phyloP scores from a whole-genome alignment of 2,329 filamentous ascomycete genomes.

The Catunica adiposa region DNA sequence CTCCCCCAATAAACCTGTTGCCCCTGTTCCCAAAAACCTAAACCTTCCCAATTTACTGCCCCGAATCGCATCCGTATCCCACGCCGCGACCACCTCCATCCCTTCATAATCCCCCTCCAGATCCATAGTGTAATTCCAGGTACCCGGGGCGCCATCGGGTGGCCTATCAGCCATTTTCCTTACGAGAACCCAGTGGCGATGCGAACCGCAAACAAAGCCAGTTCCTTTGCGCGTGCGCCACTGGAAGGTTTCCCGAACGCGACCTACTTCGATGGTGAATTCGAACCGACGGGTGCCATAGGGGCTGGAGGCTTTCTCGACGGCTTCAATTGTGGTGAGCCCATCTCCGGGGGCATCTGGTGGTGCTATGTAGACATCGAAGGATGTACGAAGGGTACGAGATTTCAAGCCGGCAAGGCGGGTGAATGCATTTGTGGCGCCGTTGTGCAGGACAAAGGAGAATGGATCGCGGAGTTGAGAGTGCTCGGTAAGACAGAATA shows the following conservation, averaged over 20 bases:
- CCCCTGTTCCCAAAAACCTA: constrained; percentile 25
- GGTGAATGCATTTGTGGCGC: constrained; percentile 3
- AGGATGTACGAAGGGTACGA: background rate
- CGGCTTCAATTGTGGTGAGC: constrained; percentile 9
- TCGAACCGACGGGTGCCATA: constrained; percentile 17
- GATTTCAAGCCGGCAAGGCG: constrained; percentile 8
- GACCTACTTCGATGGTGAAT: constrained; percentile 23
- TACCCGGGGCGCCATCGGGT: constrained; percentile 10
- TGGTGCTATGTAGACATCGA: constrained; percentile 14
- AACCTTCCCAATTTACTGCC: constrained; percentile 25
- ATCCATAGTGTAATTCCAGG: constrained; percentile 6
- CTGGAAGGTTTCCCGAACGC: constrained; percentile 24
- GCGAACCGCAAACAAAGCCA: constrained; percentile 17
- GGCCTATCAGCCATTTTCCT: constrained; percentile 18
- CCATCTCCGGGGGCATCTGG: constrained; percentile 7
- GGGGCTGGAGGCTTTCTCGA: constrained; percentile 12
- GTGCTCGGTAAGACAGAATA: constrained; percentile 9
- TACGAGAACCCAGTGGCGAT: constrained; percentile 27
- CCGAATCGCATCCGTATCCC: no score
- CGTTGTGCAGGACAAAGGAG: constrained; percentile 8
- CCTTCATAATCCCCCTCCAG: constrained; percentile 14
- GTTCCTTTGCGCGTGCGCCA: constrained; percentile 26
- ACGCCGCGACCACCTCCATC: constrained; percentile 29
- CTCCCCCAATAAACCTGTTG: constrained; percentile 25
- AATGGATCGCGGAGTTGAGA: background rate